phyloP scores from a whole-genome alignment of 345 rosid species.

The Euphorbia peplus region DNA sequence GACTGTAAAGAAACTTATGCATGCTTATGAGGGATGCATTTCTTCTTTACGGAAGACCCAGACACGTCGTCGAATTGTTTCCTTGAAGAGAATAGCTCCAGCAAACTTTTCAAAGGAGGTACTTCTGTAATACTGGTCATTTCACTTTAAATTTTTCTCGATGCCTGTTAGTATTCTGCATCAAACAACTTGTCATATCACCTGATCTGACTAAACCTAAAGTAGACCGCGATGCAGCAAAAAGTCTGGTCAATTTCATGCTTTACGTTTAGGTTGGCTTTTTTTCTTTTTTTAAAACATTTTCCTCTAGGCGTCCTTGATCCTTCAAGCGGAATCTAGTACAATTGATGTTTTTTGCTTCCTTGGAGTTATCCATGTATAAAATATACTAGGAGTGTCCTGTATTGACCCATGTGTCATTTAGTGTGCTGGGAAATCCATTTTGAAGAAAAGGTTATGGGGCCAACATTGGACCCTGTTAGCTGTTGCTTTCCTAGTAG shows the following conservation, averaged over 20 bases:
- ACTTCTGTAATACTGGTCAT: background rate
- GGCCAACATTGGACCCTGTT: background rate
- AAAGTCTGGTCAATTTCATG: background rate
- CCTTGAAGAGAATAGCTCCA: constrained; percentile 75
- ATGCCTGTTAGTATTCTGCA: background rate
- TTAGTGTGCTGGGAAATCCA: background rate
- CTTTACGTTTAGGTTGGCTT: too few species aligned
- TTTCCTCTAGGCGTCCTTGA: too few species aligned
- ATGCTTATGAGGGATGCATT: constrained; percentile 66
- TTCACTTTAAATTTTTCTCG: background rate
- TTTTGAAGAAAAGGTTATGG: background rate
- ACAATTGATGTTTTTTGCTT: background rate
- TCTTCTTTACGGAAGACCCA: constrained; percentile 59
- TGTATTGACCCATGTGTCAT: background rate
- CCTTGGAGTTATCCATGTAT: background rate
- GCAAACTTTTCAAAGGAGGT: constrained; percentile 93
- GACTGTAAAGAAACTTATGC: constrained; percentile 66
- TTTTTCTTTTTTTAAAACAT: too few species aligned
- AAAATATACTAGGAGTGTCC: background rate
- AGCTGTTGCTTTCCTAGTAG: background rate
- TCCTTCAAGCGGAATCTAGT: background rate
- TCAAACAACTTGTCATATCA: background rate
- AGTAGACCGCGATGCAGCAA: background rate
- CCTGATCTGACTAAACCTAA: background rate
- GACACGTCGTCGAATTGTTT: constrained; percentile 51